These are phyloP conservation scores for Phoenix dactylifera DNA, from an alignment of 176 grass and related monocot genomes.

Conservation along the genomic window DNA sequence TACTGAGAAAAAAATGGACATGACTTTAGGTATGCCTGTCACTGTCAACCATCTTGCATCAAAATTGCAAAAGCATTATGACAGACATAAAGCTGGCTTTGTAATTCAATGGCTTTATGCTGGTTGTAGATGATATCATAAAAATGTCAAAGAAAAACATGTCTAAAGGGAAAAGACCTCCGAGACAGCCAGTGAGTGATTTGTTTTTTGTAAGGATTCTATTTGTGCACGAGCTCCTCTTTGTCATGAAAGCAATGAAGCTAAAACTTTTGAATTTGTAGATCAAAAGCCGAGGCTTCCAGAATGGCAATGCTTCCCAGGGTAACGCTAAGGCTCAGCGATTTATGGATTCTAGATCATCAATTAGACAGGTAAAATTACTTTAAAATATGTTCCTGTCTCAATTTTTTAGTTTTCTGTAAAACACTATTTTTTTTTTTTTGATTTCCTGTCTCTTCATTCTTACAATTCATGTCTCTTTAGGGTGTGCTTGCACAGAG, in stretches of 20 bases:
- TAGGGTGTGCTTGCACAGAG: slow-evolving; percentile 74
- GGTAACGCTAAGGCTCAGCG: slow-evolving; percentile 46
- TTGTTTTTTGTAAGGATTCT: neutral
- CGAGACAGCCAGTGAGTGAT: slow-evolving; percentile 53
- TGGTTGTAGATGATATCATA: slow-evolving; percentile 76
- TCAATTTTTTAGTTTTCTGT: neutral
- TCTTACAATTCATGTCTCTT: neutral
- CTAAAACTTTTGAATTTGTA: slow-evolving; percentile 18
- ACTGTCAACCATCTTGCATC: too few species aligned
- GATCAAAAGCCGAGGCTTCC: slow-evolving; percentile 65
- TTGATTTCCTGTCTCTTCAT: neutral
- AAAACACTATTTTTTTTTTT: too few species aligned
- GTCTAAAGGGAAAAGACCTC: slow-evolving; percentile 45
- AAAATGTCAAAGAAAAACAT: slow-evolving; percentile 96
- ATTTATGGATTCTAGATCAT: slow-evolving; percentile 69
- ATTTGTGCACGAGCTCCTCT: neutral
- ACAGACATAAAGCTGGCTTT: neutral
- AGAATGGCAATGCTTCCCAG: slow-evolving; percentile 38
- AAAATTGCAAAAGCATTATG: too few species aligned
- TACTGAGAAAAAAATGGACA: slow-evolving; percentile 99
- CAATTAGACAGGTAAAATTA: slow-evolving; percentile 59
- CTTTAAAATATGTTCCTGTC: neutral
- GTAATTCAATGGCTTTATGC: neutral
- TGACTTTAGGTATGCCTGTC: slow-evolving; percentile 63
- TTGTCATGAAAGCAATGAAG: neutral